Base-by-base conservation (phyloP, 257 asterid genomes). In the Solanum acaule region DNA sequence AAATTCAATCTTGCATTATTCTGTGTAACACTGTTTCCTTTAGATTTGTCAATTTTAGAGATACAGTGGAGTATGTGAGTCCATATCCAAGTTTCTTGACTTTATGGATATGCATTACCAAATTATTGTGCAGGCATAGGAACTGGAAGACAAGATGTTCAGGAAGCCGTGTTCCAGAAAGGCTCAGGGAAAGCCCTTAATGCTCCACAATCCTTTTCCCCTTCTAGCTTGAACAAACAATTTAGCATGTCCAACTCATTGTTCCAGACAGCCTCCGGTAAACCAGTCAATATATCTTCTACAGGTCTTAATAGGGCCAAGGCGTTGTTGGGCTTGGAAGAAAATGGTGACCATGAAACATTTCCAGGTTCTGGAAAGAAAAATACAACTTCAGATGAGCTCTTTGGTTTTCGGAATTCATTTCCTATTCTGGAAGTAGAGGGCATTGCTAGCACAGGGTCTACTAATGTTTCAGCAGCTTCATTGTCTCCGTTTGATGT, bases 271-370 rank as follows among this genome's bases (percentile, higher is more conserved):
- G 93, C 87, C 35, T 95, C 98, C 0, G 99, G 99, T 86, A 96
- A 95, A 93, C 49, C 92, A 86, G 98, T 97, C 76, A 86, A 83
- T 84, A 87, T 95, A 91, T 94, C 98, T 91, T 90, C 97, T 2
- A 94, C 94, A 84, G 97, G 99, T 88, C 93, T 97, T 76, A 91
- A 86, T 88, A 95, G 95, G 93, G 99, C 99, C 73, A 94, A 94
- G 90, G 75, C 94, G 52, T 88, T 97, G 92, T 86, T 97, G 92
- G 96, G 96, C 52, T 81, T 95, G 56, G 96, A 91, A 78, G 94
- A 92, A 90, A 88, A 90, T 89, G n/a, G 52, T 72, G 92, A 92
- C 86, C 91, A 27, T 70, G 93, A 88, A 73, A 81, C 88, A 67
- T 88, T 88, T 89, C 90, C 87, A 72, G 91, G 90, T 34, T 86